Conservation (phyloP, 2,329 filamentous ascomycete species). For the Penicillium palitans region DNA sequence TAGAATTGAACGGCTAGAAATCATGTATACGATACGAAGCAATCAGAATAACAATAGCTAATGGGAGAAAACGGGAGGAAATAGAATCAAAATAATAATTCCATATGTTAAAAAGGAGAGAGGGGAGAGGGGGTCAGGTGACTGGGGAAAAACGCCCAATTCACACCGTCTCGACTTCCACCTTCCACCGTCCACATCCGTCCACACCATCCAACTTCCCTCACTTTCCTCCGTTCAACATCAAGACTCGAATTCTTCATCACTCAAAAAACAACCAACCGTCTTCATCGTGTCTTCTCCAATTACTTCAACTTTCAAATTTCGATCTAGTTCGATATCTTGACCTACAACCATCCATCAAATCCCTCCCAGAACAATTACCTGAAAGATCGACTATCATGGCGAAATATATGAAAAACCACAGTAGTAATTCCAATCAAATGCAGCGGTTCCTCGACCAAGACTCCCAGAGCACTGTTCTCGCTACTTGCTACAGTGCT, state of each 20-base stretch:
- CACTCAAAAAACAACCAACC: neutral
- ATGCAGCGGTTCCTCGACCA: conserved; percentile 60
- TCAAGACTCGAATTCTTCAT: neutral
- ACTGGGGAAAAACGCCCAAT: conserved; percentile 8
- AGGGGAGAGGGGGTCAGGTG: conserved; percentile 10
- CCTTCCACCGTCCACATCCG: neutral
- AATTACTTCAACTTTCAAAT: neutral
- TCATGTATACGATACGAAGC: neutral
- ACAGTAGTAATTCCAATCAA: conserved; percentile 65
- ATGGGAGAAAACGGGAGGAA: neutral
- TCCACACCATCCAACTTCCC: too few species aligned
- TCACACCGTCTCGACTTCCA: neutral
- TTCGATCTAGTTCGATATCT: conserved; percentile 2
- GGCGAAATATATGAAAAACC: conserved; percentile 63
- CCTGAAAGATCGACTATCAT: conserved; percentile 26
- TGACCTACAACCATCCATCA: conserved; percentile 6
- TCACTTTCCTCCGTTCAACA: neutral
- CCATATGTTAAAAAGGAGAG: neutral
- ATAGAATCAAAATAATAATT: neutral
- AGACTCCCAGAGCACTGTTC: conserved; percentile 64
- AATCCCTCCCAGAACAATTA: conserved; percentile 5
- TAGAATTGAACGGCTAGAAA: neutral
- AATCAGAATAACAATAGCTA: neutral
- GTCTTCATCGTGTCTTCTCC: conserved; percentile 12
- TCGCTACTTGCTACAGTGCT: conserved; percentile 89